A percentile compares a stretch with the other conserved stretches of the same genome.
Evolutionary conservation across 1,284 basidiomycete genomes (phyloP).

Genomic region (Phaffia rhodozyma): DNA sequence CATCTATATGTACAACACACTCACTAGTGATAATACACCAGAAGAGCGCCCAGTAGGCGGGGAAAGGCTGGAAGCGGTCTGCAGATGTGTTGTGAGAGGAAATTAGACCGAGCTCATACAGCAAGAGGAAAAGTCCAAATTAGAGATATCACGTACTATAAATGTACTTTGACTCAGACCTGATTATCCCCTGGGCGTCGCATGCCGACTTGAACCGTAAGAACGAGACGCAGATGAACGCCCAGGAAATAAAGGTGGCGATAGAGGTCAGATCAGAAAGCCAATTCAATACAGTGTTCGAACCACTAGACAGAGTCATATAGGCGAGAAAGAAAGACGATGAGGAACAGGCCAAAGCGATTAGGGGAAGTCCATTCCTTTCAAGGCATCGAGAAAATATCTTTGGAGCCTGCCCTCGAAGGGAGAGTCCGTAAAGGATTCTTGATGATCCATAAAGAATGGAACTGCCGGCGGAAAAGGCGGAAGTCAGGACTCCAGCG

Average conservation of each 20-base stretch:
- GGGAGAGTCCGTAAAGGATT: constrained; percentile 66
- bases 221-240: constrained; percentile 26
- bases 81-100: constrained; percentile 12
- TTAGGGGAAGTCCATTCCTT: constrained; percentile 58
- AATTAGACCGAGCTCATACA: neutral
- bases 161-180: constrained; percentile 12
- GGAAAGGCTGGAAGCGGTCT: constrained; percentile 21
- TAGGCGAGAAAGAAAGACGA: constrained; percentile 60
- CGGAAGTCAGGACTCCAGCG: constrained; percentile 68
- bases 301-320: constrained; percentile 41
- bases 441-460: constrained; percentile 71
- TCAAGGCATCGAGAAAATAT: constrained; percentile 52
- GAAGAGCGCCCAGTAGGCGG: constrained; percentile 23
- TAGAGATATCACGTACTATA: neutral
- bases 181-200: constrained; percentile 24
- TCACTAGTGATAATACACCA: constrained; percentile 20
- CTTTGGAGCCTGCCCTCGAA: constrained; percentile 60
- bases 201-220: constrained; percentile 26
- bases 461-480: constrained; percentile 73
- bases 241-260: constrained; percentile 24
- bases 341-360: constrained; percentile 52
- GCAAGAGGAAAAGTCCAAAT: too few species aligned
- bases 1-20: too few species aligned
- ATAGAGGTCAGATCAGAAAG: constrained; percentile 32
- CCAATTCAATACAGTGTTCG: constrained; percentile 59